Evolutionary conservation across 2,329 filamentous ascomycete species (phyloP).

Genomic region (Alternaria burnsii): DNA sequence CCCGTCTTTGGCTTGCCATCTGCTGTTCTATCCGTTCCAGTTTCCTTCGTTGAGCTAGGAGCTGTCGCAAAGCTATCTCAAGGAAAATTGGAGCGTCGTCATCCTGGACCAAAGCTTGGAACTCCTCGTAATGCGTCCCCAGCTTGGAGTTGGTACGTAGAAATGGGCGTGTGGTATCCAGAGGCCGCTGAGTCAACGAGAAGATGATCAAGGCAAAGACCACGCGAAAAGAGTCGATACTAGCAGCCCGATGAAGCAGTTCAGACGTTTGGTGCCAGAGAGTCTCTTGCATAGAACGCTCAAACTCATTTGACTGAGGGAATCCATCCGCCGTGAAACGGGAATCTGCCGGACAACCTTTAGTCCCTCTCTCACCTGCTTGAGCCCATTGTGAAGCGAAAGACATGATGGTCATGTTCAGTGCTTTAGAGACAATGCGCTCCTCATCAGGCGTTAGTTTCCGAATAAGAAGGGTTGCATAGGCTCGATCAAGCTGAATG

Average conservation of each 20-base stretch:
- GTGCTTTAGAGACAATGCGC: constrained; percentile 52
- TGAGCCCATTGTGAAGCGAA: constrained; percentile 62
- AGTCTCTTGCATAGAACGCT: constrained; percentile 49
- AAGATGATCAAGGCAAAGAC: constrained; percentile 57
- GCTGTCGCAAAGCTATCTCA: constrained; percentile 14
- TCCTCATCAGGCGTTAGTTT: constrained; percentile 51
- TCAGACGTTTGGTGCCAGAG: constrained; percentile 54
- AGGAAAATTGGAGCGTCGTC: constrained; percentile 14
- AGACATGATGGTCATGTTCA: constrained; percentile 61
- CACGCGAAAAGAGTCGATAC: constrained; percentile 54
- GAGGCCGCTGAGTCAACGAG: constrained; percentile 53
- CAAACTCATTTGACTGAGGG: constrained; percentile 32
- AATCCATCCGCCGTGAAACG: constrained; percentile 20
- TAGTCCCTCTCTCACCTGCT: constrained; percentile 29
- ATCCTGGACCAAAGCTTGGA: constrained; percentile 12
- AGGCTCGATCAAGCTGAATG: constrained; percentile 55
- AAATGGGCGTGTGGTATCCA: constrained; percentile 25
- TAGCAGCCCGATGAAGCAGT: constrained; percentile 47
- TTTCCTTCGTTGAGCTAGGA: constrained; percentile 15
- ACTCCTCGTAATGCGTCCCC: constrained; percentile 7
- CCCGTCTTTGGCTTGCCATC: constrained; percentile 21
- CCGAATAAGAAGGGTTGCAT: constrained; percentile 45
- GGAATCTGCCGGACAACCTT: constrained; percentile 19
- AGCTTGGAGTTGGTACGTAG: neutral
- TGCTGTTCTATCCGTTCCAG: constrained; percentile 14